Evolutionary conservation across 441 rosid species (phyloP), one percentile per base, ranked within the genome.

Genomic region (Pelargonium citronellum): DNA sequence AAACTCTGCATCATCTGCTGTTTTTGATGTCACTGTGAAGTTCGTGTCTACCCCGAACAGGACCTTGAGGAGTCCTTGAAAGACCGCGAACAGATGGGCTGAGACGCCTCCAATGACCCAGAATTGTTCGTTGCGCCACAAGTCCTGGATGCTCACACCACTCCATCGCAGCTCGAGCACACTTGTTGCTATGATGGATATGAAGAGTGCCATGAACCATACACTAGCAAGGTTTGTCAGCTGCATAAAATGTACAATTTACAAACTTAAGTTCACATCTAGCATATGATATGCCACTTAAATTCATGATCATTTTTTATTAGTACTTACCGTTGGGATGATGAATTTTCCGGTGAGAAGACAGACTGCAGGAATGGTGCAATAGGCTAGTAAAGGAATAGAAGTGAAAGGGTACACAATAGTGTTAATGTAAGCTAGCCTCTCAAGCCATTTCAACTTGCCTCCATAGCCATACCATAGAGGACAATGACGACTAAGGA

Each of bases 91-190:
- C 4, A 91, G 86, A 76, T 92, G 99, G 57, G 99, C 83, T 0
- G 99, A 95, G 47, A 95, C 99, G 13, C 99, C 99, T 74, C 99
- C 99, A 47, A 92, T 92, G 17, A 95, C 98, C 98, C 99, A 95
- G 75, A 95, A 95, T 76, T 95, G 99, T 70, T 95, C 96, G 72
- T 95, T 95, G 76, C 99, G 91, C 99, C 99, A 95, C 98, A 98
- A 92, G 73, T 95, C 99, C 16, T 92, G 98, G 27, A 95, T 92
- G 58, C 99, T 96, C 27, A 95, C 99, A 0, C 99, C 98, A 74
- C 99, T 92, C 99, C 99, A 95, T 78, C 96, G 83, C 95, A 92
- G 92, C 80, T 95, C 99, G 11, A 95, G 80, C 41, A 95, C 92
- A 82, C 99, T 98, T 8, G 99, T 92, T 0, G 97, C 98, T 67